phyloP scores from a whole-genome alignment of 352 stramenopile species.

The Globisporangium alternatum region DNA sequence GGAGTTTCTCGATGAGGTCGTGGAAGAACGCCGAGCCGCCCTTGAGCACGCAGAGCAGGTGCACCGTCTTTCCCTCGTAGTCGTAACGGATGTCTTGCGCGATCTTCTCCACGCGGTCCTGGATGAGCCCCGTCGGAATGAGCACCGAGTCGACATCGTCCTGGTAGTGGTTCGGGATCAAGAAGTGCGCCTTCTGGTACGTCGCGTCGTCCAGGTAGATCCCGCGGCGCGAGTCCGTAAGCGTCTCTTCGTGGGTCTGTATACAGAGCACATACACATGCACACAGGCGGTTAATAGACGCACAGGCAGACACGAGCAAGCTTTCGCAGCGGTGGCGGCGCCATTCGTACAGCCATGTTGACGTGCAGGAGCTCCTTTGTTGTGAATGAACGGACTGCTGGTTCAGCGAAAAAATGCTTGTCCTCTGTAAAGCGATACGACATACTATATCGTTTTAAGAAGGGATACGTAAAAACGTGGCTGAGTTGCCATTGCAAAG shows the following conservation, averaged over 20 bases:
- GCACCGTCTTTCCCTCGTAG: conserved; percentile 88
- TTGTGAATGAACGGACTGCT: conserved; percentile 2
- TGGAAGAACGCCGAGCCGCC: conserved; percentile 90
- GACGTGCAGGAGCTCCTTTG: neutral
- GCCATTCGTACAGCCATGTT: conserved; percentile 7
- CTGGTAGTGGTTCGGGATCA: conserved; percentile 82
- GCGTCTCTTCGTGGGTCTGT: conserved; percentile 13
- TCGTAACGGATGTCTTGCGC: conserved; percentile 89
- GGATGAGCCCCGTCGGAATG: conserved; percentile 88
- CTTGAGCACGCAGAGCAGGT: conserved; percentile 92
- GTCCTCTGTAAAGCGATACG: neutral
- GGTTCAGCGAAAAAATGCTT: neutral
- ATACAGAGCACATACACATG: neutral
- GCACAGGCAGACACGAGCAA: neutral
- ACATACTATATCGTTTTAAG: neutral
- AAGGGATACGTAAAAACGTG: neutral
- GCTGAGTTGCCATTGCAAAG: neutral
- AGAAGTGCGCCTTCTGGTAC: conserved; percentile 75
- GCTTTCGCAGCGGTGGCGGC: neutral
- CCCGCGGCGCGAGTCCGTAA: conserved; percentile 33
- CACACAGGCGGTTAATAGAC: neutral
- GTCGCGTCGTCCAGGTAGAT: conserved; percentile 61
- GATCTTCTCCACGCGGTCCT: conserved; percentile 90
- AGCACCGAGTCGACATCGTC: conserved; percentile 81
- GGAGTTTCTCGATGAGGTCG: conserved; percentile 80